Conservation (phyloP, 2,329 filamentous ascomycete genomes). For the Chrysosporium queenslandicum region DNA sequence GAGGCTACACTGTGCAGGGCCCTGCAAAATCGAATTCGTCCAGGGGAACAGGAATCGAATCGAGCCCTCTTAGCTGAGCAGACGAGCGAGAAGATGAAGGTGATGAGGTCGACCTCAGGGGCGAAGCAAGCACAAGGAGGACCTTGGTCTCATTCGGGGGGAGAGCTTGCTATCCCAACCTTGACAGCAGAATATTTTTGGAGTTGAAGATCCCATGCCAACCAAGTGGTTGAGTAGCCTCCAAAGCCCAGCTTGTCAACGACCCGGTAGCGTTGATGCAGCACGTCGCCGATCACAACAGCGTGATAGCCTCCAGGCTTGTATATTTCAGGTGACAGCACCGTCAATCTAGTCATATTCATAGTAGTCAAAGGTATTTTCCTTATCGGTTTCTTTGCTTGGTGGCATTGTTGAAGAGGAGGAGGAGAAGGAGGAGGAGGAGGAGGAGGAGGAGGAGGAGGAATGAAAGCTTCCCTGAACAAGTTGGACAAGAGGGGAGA, state of each 20-base stretch:
- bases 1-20: conserved; percentile 20
- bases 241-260: conserved; percentile 37
- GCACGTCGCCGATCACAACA: conserved; percentile 25
- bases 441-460: too few relatives aligned
- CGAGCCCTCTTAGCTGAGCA: background rate
- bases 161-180: background rate
- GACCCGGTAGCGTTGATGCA: conserved; percentile 30
- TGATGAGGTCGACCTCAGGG: too few relatives aligned
- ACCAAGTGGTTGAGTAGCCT: conserved; percentile 35
- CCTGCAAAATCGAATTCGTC: conserved; percentile 19
- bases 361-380: background rate
- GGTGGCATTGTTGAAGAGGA: background rate
- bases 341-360: background rate
- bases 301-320: conserved; percentile 29
- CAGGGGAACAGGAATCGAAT: conserved; percentile 12
- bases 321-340: conserved; percentile 23
- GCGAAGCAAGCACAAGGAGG: too few relatives aligned
- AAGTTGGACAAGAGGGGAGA: background rate
- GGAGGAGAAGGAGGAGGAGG: background rate
- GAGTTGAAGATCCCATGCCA: conserved; percentile 14
- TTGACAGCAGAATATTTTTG: too few relatives aligned
- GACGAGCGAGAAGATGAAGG: too few relatives aligned
- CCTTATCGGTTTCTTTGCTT: background rate
- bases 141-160: too few relatives aligned
- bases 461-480: background rate